Conservation (phyloP, 1,284 basidiomycete species). For the Puccinia polysora region DNA sequence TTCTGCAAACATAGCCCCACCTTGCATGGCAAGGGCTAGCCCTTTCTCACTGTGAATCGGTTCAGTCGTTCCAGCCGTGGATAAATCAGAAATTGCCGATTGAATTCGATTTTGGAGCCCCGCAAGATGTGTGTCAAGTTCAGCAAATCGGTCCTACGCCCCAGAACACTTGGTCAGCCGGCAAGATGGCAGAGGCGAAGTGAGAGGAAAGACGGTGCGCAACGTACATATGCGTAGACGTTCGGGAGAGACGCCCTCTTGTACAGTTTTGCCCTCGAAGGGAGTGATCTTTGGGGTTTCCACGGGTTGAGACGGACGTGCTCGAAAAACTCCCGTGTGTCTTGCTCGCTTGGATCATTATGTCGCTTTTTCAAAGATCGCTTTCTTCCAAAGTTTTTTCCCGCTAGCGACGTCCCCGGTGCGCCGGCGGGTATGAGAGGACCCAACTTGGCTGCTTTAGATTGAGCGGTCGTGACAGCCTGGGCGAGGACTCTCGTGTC, state of each 20-base stretch:
- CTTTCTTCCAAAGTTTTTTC: too few species aligned
- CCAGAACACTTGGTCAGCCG: background rate
- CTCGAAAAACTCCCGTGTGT: too few species aligned
- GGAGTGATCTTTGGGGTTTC: too few species aligned
- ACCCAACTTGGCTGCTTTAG: background rate
- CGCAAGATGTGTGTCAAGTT: slow-evolving; percentile 20
- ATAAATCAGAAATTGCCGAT: background rate
- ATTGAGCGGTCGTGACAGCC: background rate
- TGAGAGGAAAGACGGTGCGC: background rate
- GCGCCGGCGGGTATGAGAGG: background rate
- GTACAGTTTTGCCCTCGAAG: too few species aligned
- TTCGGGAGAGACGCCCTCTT: too few species aligned
- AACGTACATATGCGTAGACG: too few species aligned
- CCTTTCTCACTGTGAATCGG: slow-evolving; percentile 15
- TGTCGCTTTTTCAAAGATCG: too few species aligned
- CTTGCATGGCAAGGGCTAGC: background rate
- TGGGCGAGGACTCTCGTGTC: background rate
- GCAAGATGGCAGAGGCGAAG: background rate
- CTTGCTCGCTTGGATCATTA: too few species aligned
- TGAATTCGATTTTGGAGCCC: slow-evolving; percentile 3
- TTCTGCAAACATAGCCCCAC: background rate
- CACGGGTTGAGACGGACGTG: too few species aligned
- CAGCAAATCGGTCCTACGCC: slow-evolving; percentile 4
- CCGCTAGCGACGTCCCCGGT: too few species aligned
- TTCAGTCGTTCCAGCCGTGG: background rate